Percentiles rank a stretch among this genome's conserved stretches.
These are phyloP conservation scores for Aureobasidium sp. DNA, from an alignment of 2,329 filamentous ascomycete genomes.

Conservation along the genomic window DNA sequence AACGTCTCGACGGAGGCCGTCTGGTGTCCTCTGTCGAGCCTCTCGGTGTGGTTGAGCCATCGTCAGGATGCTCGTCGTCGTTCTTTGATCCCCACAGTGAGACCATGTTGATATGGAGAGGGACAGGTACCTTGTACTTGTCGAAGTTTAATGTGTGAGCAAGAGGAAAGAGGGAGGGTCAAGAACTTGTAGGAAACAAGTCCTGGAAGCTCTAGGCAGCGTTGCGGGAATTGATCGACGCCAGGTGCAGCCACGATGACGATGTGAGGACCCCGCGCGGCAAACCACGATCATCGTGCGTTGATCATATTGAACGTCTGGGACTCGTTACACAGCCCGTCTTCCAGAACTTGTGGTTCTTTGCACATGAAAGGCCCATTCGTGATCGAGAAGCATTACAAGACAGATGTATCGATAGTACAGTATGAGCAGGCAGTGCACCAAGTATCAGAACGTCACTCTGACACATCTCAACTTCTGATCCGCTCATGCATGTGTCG, in stretches of 20 bases:
- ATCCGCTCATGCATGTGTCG: no score
- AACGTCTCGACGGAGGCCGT: constrained; percentile 25
- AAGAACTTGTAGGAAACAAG: constrained; percentile 12
- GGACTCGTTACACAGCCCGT: no score
- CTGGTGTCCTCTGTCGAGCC: constrained; percentile 17
- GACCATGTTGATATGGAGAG: constrained; percentile 35
- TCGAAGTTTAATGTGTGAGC: background rate
- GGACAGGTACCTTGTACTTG: constrained; percentile 16
- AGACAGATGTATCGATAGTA: no score
- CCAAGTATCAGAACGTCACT: no score
- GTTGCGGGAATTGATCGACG: background rate
- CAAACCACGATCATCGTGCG: background rate
- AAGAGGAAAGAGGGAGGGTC: constrained; percentile 7
- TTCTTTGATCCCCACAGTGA: constrained; percentile 51
- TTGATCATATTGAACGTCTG: background rate
- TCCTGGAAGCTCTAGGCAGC: no score
- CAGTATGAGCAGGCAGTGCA: no score
- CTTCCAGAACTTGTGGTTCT: no score
- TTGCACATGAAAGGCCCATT: no score
- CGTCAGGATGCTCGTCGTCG: constrained; percentile 30
- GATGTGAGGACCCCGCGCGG: background rate
- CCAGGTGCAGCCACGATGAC: constrained; percentile 12
- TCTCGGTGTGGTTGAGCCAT: constrained; percentile 26
- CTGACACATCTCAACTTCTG: no score
- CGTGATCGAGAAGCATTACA: no score